phyloP scores from a whole-genome alignment of 345 rosid genomes.

The Noccaea bulbosa region DNA sequence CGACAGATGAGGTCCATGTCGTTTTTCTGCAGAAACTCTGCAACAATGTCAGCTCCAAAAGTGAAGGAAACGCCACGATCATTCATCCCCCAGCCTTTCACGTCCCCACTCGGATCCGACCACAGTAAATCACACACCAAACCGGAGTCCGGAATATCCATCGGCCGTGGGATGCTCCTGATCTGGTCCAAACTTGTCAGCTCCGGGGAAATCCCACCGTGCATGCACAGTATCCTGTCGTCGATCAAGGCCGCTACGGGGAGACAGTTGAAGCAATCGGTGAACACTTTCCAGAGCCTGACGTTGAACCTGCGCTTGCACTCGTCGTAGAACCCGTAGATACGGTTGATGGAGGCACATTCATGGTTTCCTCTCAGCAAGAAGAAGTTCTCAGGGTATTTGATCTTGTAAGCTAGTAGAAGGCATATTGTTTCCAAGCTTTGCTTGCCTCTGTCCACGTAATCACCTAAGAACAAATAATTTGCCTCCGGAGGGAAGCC shows the following conservation, averaged over 20 bases:
- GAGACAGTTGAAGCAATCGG: conserved; percentile 91
- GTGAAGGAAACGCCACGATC: conserved; percentile 93
- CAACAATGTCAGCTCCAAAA: conserved; percentile 79
- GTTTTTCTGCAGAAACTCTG: conserved; percentile 67
- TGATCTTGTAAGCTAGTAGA: conserved; percentile 85
- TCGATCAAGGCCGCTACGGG: conserved; percentile 89
- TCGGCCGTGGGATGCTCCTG: conserved; percentile 71
- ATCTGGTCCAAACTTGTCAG: conserved; percentile 72
- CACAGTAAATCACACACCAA: conserved; percentile 91
- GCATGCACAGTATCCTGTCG: conserved; percentile 93
- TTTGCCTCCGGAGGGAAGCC: conserved; percentile 88
- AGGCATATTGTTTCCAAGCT: conserved; percentile 95
- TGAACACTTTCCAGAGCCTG: conserved; percentile 77
- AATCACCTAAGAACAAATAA: conserved; percentile 87
- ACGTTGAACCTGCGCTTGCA: conserved; percentile 88
- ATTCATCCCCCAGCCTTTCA: conserved; percentile 88
- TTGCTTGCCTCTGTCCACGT: conserved; percentile 98
- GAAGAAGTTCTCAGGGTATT: conserved; percentile 90
- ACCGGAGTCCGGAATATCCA: conserved; percentile 87
- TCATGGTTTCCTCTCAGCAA: conserved; percentile 88
- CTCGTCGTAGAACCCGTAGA: conserved; percentile 93
- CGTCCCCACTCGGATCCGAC: conserved; percentile 89
- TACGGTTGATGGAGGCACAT: conserved; percentile 85
- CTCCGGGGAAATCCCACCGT: conserved; percentile 95
- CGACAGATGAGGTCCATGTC: conserved; percentile 97